Evolutionary conservation across 2,329 filamentous ascomycete species (phyloP).

Genomic region (Penicillium nordicum): DNA sequence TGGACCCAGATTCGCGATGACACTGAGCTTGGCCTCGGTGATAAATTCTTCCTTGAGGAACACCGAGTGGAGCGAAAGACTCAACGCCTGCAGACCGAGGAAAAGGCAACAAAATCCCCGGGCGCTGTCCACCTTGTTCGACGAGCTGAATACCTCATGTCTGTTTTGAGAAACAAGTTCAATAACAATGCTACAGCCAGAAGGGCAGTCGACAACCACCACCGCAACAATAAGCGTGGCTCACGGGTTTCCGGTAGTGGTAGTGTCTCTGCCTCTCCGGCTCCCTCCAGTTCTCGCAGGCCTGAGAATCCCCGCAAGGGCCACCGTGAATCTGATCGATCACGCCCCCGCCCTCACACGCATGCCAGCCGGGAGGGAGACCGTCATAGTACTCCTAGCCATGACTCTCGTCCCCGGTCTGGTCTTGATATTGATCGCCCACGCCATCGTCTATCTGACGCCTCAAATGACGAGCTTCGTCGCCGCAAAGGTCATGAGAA

Average conservation of each 20-base stretch:
- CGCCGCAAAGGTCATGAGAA: constrained; percentile 40
- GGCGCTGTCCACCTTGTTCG: constrained; percentile 97
- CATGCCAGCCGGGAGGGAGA: constrained; percentile 44
- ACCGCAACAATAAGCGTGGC: constrained; percentile 85
- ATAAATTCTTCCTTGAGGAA: constrained; percentile 96
- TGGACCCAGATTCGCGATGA: constrained; percentile 96
- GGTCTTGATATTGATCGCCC: constrained; percentile 33
- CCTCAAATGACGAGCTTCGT: constrained; percentile 34
- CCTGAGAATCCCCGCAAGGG: constrained; percentile 33
- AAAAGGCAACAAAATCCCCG: constrained; percentile 67
- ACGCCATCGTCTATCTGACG: constrained; percentile 34
- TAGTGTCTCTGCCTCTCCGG: constrained; percentile 47
- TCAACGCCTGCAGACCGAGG: constrained; percentile 67
- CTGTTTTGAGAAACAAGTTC: constrained; percentile 86
- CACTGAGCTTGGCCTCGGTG: constrained; percentile 73
- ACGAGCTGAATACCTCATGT: constrained; percentile 89
- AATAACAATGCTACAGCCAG: constrained; percentile 69
- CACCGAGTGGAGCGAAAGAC: constrained; percentile 98
- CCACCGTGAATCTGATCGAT: constrained; percentile 42
- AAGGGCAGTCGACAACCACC: constrained; percentile 83
- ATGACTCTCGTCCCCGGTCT: constrained; percentile 38
- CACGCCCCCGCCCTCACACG: constrained; percentile 41
- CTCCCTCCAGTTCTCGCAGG: constrained; percentile 33
- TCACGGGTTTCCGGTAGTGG: constrained; percentile 33
- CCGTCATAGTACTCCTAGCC: constrained; percentile 41